phyloP scores from a whole-genome alignment of 1,139 yeast species.

The Candida pseudoviswanathii region DNA sequence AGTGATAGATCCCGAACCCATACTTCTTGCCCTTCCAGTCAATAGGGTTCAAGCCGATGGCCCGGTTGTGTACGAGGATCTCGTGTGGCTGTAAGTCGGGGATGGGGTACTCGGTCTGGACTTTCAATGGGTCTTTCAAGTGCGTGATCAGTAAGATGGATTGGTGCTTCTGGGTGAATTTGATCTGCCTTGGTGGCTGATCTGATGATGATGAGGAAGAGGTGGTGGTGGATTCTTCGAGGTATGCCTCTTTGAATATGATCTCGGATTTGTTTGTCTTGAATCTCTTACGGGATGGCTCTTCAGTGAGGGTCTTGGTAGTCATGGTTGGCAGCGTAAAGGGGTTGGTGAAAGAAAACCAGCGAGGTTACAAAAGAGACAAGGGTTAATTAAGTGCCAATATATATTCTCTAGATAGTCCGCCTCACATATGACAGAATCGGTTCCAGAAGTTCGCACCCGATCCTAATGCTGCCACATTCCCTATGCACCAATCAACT shows the following conservation, averaged over 20 bases:
- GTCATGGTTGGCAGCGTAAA: neutral
- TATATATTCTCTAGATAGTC: neutral
- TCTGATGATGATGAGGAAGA: neutral
- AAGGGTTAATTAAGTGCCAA: neutral
- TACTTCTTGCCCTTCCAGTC: conserved; percentile 56
- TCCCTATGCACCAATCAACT: neutral
- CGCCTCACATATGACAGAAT: neutral
- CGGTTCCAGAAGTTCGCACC: neutral
- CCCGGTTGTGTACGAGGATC: conserved; percentile 39
- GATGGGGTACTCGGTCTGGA: conserved; percentile 18
- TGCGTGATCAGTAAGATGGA: conserved; percentile 17
- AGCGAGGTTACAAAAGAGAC: too few species aligned
- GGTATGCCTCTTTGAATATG: conserved; percentile 3
- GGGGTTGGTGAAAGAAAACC: too few species aligned
- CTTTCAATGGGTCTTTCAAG: conserved; percentile 20
- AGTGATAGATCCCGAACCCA: conserved; percentile 47
- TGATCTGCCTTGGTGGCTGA: conserved; percentile 7
- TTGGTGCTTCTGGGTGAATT: conserved; percentile 14
- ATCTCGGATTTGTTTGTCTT: conserved; percentile 9
- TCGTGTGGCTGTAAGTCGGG: conserved; percentile 30
- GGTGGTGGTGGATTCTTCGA: neutral
- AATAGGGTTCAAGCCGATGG: conserved; percentile 48
- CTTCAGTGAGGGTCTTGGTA: conserved; percentile 7
- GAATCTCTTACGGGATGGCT: conserved; percentile 14
- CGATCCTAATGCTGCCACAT: neutral